Evolutionary conservation across 495 filamentous ascomycete genomes (phyloP), one percentile per base, ranked within the genome.

Genomic region (Aspergillus incahuasiensis): DNA sequence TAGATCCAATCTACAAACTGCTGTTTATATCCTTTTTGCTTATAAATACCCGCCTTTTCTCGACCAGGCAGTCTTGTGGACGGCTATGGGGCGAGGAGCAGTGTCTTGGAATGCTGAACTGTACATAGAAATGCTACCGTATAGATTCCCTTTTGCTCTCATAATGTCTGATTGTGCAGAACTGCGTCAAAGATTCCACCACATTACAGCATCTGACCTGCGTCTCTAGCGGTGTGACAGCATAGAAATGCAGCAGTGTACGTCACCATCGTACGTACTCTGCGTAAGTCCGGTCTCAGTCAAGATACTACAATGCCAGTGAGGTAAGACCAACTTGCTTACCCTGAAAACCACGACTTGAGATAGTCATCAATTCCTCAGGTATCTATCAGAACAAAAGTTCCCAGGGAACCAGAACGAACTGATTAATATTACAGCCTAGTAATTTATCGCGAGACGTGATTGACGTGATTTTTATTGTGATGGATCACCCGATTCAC

Each of bases 1-100:
- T 71, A 67, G 62, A 68, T 67, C 61, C 52, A 69, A 71, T 75
- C 58, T 39, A 58, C 59, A 58, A 60, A 62, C 38, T 44, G 38
- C 50, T 16, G 34, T 48, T 39, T 19, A 25, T 47, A 40, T 40
- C 42, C 12, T 25, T 30, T 54, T 6, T 40, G 22, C 12, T 45
- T 41, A 35, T 48, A 11, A 12, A 38, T 21, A 1, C 41, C 21
- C 48, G 30, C 25, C 40, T 55, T 30, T 43, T 32, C 45, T 55
- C n/a, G 34, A 48, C 47, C 41, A 13, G 15, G 32, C 47, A 48
- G 16, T 35, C 34, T 15, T n/a, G n/a, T n/a, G n/a, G n/a, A n/a
- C n/a, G n/a, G n/a, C n/a, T n/a, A n/a, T n/a, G n/a, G 13, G 6
- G 13, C 38, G 15, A n/a, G n/a, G 5, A 40, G 12, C 9, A n/a